Conservation (phyloP, 1,284 basidiomycete genomes). For the Ustilago loliicola region DNA sequence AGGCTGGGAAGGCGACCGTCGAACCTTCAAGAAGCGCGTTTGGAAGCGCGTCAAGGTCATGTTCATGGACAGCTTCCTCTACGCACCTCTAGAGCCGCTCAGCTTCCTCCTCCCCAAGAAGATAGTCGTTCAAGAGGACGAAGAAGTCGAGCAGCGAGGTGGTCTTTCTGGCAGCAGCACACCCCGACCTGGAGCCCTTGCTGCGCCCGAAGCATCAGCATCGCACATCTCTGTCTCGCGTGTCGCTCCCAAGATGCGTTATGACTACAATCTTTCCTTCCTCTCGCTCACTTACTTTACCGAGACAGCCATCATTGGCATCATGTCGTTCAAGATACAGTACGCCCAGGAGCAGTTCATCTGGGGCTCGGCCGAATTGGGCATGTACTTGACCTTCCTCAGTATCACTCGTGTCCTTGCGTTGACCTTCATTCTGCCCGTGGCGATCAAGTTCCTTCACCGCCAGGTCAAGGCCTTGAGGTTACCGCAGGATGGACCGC, state of each 20-base stretch:
- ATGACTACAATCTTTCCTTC: conserved; percentile 65
- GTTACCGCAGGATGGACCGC: conserved; percentile 49
- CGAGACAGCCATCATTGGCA: conserved; percentile 59
- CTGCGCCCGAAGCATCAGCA: conserved; percentile 40
- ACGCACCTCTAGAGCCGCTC: conserved; percentile 56
- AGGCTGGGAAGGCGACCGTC: conserved; percentile 10
- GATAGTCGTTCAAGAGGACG: conserved; percentile 28
- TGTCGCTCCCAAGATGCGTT: conserved; percentile 32
- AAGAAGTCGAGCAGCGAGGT: conserved; percentile 7
- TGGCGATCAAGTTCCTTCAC: conserved; percentile 63
- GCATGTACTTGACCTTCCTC: conserved; percentile 63
- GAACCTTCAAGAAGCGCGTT: conserved; percentile 38
- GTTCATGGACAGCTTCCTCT: conserved; percentile 47
- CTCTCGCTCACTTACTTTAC: conserved; percentile 63
- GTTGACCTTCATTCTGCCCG: conserved; percentile 61
- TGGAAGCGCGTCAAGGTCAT: conserved; percentile 52
- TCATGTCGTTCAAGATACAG: conserved; percentile 65
- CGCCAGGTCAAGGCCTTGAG: conserved; percentile 51
- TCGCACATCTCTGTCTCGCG: conserved; percentile 65
- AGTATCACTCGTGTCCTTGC: conserved; percentile 61
- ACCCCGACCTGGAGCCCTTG: conserved; percentile 22
- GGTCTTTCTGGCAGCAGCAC: conserved; percentile 19
- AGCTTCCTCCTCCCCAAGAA: conserved; percentile 60
- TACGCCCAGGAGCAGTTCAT: conserved; percentile 65
- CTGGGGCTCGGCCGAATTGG: conserved; percentile 64